Conservation (phyloP, 2,329 filamentous ascomycete species). For the Biscogniauxia marginata region DNA sequence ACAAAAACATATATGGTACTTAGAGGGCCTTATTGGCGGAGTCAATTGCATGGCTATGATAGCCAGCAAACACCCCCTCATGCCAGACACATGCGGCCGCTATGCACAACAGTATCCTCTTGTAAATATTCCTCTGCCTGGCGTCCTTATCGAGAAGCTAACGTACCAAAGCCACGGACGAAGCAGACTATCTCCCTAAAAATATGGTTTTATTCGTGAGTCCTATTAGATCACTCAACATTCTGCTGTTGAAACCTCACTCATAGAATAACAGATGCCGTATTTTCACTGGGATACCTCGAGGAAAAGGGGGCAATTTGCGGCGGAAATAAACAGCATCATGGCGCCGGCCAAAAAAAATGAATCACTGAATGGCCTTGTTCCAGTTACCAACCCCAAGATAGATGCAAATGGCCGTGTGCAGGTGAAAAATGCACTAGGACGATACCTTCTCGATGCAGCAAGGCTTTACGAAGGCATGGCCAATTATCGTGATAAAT, state of each 20-base stretch:
- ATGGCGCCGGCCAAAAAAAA: not conserved
- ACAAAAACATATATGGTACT: constrained; percentile 28
- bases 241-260: not conserved
- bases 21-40: constrained; percentile 34
- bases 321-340: constrained; percentile 25
- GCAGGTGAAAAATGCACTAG: constrained; percentile 17
- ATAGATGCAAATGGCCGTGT: constrained; percentile 7
- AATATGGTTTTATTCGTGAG: constrained; percentile 28
- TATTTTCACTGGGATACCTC: constrained; percentile 44
- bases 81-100: constrained; percentile 36
- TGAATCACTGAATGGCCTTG: not conserved
- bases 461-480: constrained; percentile 38
- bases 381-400: not conserved
- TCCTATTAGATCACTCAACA: not conserved
- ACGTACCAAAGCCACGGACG: constrained; percentile 5
- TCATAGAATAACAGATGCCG: constrained; percentile 33
- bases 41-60: constrained; percentile 36
- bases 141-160: not conserved
- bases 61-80: constrained; percentile 25
- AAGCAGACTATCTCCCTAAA: constrained; percentile 2
- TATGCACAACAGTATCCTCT: constrained; percentile 33
- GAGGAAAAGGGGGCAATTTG: constrained; percentile 29
- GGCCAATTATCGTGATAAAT: constrained; percentile 34
- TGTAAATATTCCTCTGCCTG: constrained; percentile 17
- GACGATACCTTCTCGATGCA: constrained; percentile 33